Conservation (phyloP, 345 rosid genomes). For the Citrus reticulata region DNA sequence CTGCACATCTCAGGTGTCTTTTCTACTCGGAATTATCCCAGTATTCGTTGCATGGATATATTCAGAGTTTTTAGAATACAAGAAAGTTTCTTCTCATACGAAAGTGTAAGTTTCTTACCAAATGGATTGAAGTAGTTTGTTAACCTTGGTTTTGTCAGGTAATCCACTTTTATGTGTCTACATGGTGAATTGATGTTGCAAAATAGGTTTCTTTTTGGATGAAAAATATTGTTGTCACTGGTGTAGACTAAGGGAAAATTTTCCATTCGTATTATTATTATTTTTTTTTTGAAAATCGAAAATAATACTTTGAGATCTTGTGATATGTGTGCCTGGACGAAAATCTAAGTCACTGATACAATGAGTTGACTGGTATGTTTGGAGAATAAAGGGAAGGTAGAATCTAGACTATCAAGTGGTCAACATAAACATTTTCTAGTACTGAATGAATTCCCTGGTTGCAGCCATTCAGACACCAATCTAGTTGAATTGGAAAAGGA, state of each 20-base stretch:
- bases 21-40: conserved; percentile 79
- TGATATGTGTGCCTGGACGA: not conserved
- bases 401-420: not conserved
- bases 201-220: not conserved
- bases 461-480: conserved; percentile 90
- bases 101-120: conserved; percentile 68
- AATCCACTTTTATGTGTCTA: not conserved
- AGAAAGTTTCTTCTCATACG: conserved; percentile 45
- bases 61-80: conserved; percentile 77
- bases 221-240: not conserved
- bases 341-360: not conserved
- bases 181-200: not conserved
- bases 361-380: not conserved
- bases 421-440: conserved; percentile 4
- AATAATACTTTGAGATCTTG: not conserved
- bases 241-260: not conserved
- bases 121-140: conserved; percentile 2
- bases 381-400: not conserved
- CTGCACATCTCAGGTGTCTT: conserved; percentile 66
- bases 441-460: conserved; percentile 19
- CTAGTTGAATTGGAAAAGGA: conserved; percentile 70
- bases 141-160: not conserved
- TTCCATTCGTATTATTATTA: not conserved
- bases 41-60: conserved; percentile 84
- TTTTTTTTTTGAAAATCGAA: not conserved